Conservation (phyloP, 2,329 filamentous ascomycete genomes). For the Alternaria hordeiaustralica region DNA sequence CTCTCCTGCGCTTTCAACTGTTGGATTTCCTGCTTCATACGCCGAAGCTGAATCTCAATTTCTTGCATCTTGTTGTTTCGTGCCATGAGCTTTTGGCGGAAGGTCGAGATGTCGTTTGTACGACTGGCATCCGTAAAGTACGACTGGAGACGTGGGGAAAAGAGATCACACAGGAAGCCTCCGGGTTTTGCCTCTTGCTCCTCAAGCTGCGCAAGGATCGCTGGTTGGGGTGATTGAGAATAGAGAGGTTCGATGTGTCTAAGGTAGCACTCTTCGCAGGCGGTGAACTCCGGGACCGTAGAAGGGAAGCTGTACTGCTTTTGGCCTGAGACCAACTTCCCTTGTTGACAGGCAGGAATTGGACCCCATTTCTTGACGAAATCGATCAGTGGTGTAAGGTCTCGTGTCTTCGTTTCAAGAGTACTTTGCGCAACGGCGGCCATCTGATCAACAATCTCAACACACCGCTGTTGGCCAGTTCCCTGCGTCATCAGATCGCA, state of each 20-base stretch:
- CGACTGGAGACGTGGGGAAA: constrained; percentile 17
- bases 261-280: constrained; percentile 25
- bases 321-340: background rate
- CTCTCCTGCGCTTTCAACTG: constrained; percentile 17
- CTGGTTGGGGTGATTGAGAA: background rate
- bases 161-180: constrained; percentile 24
- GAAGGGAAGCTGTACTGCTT: constrained; percentile 11
- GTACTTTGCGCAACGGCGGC: constrained; percentile 8
- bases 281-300: constrained; percentile 16
- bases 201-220: constrained; percentile 5
- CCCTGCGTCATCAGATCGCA: constrained; percentile 25
- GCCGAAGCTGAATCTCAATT: constrained; percentile 11
- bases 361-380: constrained; percentile 20
- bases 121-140: constrained; percentile 18
- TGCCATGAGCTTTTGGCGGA: constrained; percentile 13
- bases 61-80: constrained; percentile 17
- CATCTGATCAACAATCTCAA: constrained; percentile 18
- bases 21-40: constrained; percentile 15
- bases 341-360: constrained; percentile 14
- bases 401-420: constrained; percentile 2
- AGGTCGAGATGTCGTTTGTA: constrained; percentile 9
- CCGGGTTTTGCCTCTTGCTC: background rate
- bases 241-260: constrained; percentile 16
- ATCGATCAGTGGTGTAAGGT: constrained; percentile 8
- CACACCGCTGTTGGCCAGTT: constrained; percentile 6